Conservation (phyloP, 106 monocot species). For the Agapanthus africanus region DNA sequence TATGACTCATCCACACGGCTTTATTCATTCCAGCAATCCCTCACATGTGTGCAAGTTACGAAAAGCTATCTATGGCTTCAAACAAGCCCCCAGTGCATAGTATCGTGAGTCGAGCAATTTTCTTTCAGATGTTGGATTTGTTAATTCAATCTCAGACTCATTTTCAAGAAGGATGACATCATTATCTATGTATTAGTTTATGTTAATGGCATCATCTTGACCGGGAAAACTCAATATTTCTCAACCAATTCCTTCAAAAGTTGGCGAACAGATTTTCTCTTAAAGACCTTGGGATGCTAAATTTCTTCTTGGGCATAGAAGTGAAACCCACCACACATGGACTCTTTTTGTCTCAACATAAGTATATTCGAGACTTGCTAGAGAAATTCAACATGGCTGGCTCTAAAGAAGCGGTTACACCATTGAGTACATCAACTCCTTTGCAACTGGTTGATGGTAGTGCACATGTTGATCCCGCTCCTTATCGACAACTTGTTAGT, state of each 20-base stretch:
- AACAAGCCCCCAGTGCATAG: not conserved
- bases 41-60: not conserved
- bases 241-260: not conserved
- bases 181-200: not conserved
- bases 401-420: not conserved
- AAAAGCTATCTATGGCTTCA: not conserved
- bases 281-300: not conserved
- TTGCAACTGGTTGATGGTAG: not conserved
- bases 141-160: not conserved
- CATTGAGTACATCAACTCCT: not conserved
- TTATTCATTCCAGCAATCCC: not conserved
- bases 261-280: not conserved
- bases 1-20: not conserved
- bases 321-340: not conserved
- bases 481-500: constrained; percentile 1
- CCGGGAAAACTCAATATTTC: not conserved
- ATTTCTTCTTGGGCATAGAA: not conserved
- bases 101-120: not conserved
- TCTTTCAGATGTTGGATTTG: not conserved
- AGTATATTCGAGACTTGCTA: not conserved
- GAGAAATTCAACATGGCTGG: not conserved
- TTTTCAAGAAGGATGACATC: not conserved
- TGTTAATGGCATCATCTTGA: not conserved
- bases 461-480: not conserved
- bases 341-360: not conserved